Evolutionary conservation across 2,329 filamentous ascomycete species (phyloP).

Genomic region (Ophiocordyceps camponoti-floridani): DNA sequence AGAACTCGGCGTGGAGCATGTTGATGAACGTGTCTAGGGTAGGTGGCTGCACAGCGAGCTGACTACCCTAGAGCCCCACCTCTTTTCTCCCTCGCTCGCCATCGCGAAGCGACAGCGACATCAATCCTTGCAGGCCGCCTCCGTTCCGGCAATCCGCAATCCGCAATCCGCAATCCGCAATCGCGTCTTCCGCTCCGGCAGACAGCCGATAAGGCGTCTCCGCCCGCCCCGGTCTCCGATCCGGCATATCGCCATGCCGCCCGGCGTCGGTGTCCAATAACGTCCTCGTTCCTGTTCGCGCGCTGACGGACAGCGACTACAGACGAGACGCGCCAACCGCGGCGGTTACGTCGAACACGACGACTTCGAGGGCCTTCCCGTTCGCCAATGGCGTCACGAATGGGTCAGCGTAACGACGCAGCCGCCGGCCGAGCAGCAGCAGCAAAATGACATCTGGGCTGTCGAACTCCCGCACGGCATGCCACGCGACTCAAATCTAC

Average conservation of each 20-base stretch:
- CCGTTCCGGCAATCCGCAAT: too few species aligned
- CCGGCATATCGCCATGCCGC: neutral
- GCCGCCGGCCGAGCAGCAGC: constrained; percentile 41
- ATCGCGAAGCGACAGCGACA: too few species aligned
- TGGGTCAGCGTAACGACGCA: constrained; percentile 50
- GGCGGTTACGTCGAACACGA: constrained; percentile 40
- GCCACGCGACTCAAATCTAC: constrained; percentile 67
- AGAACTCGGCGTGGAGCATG: too few species aligned
- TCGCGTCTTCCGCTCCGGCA: too few species aligned
- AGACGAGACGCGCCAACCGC: constrained; percentile 39
- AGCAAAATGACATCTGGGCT: constrained; percentile 53
- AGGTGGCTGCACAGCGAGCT: too few species aligned
- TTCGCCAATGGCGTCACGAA: constrained; percentile 76
- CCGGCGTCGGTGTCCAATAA: neutral
- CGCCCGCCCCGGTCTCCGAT: neutral
- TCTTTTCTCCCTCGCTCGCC: too few species aligned
- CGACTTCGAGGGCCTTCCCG: constrained; percentile 56
- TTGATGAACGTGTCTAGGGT: too few species aligned
- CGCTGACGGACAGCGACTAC: constrained; percentile 6
- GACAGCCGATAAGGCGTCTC: too few species aligned
- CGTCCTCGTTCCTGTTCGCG: neutral
- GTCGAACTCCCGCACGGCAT: constrained; percentile 59
- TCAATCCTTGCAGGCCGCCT: too few species aligned
- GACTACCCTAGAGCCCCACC: too few species aligned
- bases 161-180: too few species aligned